phyloP scores from a whole-genome alignment of 2,329 filamentous ascomycete genomes.

The Albifimbria verrucaria region DNA sequence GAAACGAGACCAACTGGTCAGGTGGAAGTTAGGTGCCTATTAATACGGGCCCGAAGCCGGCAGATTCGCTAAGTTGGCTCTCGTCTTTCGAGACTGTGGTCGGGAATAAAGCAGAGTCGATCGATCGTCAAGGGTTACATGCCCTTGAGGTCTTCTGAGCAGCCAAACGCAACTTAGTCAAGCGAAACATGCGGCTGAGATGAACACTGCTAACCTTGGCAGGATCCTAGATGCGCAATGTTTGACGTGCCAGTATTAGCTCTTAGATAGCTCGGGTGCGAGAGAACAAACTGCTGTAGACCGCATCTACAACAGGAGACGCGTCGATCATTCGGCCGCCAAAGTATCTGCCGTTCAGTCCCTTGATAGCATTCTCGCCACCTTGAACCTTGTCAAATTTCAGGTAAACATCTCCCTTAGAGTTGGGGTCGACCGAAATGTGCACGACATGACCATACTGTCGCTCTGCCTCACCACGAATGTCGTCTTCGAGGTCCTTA shows the following conservation, averaged over 20 bases:
- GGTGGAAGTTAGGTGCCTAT: too few species aligned
- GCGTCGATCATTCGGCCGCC: slow-evolving; percentile 90
- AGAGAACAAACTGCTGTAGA: slow-evolving; percentile 96
- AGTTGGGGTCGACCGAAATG: slow-evolving; percentile 91
- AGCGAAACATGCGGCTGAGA: slow-evolving; percentile 7
- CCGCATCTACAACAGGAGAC: slow-evolving; percentile 93
- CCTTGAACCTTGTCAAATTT: slow-evolving; percentile 96
- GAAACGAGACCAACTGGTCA: neutral
- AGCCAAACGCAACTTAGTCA: neutral
- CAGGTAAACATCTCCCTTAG: slow-evolving; percentile 93
- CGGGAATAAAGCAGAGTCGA: neutral
- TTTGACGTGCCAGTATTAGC: slow-evolving; percentile 51
- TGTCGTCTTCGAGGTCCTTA: slow-evolving; percentile 91
- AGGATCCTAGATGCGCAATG: slow-evolving; percentile 44
- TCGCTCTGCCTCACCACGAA: slow-evolving; percentile 85
- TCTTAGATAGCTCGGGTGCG: slow-evolving; percentile 75
- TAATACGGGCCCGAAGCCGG: too few species aligned
- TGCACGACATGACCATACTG: slow-evolving; percentile 98
- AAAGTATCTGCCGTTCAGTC: slow-evolving; percentile 95
- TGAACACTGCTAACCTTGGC: slow-evolving; percentile 32
- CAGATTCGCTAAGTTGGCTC: too few species aligned
- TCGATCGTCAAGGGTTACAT: neutral
- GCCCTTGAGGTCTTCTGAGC: neutral
- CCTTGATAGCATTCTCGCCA: slow-evolving; percentile 96
- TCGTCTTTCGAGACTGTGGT: too few species aligned